These are phyloP conservation scores for Plasmodium coatneyi DNA, from an alignment of 169 alveolate species.

Conservation along the genomic window DNA sequence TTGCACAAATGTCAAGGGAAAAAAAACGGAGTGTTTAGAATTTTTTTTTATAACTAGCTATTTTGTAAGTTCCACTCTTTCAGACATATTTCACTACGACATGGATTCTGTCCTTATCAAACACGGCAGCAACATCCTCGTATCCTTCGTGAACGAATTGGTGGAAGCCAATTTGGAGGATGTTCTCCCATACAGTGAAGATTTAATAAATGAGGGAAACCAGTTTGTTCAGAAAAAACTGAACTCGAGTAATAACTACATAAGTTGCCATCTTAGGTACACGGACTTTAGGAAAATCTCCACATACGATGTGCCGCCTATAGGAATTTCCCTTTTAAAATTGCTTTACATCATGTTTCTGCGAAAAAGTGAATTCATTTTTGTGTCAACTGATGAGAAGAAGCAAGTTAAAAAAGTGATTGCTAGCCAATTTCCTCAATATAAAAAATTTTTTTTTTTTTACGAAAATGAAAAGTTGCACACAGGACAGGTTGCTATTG, in stretches of 20 bases:
- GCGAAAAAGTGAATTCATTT: constrained; percentile 6
- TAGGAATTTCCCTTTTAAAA: constrained; percentile 19
- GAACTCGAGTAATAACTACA: constrained; percentile 15
- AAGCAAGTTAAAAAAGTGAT: constrained; percentile 12
- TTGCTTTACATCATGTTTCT: constrained; percentile 54
- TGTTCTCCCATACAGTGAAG: constrained; percentile 43
- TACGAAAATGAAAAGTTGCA: constrained; percentile 43
- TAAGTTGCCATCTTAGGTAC: constrained; percentile 64
- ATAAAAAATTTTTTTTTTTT: constrained; percentile 45
- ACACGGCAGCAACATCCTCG: constrained; percentile 46
- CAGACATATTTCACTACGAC: constrained; percentile 17
- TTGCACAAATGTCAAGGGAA: constrained; percentile 43
- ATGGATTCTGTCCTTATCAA: constrained; percentile 18
- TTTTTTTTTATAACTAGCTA: constrained; percentile 17
- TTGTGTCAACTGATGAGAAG: constrained; percentile 63
- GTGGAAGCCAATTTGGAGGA: constrained; percentile 56
- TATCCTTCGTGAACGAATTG: constrained; percentile 65
- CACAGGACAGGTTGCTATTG: constrained; percentile 57
- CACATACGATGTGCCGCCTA: constrained; percentile 35
- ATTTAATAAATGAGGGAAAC: constrained; percentile 34
- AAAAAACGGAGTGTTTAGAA: constrained; percentile 25
- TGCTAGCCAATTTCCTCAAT: constrained; percentile 13
- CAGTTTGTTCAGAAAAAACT: constrained; percentile 15
- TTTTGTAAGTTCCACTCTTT: constrained; percentile 8
- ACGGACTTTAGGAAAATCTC: constrained; percentile 39